A percentile compares a stretch with the other conserved stretches of the same genome.
These are phyloP conservation scores for Avena sativa DNA, from an alignment of 176 grass and related monocot species.

Conservation along the genomic window DNA sequence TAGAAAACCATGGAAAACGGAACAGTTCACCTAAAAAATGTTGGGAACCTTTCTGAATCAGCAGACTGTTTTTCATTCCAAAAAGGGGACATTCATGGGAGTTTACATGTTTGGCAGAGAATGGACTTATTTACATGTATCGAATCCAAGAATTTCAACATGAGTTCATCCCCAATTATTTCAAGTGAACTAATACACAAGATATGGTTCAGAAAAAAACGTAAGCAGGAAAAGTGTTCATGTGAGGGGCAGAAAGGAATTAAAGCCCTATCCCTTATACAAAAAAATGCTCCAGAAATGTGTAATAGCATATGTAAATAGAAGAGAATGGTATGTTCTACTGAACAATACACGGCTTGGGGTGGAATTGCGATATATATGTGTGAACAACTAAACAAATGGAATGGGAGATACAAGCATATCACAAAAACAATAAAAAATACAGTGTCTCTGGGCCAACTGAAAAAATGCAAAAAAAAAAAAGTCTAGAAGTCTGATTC, in stretches of 20 bases:
- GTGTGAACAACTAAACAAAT: conserved; percentile 32
- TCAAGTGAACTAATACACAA: background rate
- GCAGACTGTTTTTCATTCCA: background rate
- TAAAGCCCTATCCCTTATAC: background rate
- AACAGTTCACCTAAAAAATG: background rate
- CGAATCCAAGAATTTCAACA: background rate
- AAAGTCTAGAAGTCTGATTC: conserved; percentile 48
- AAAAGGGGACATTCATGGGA: conserved; percentile 17
- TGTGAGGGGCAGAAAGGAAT: background rate
- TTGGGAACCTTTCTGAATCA: conserved; percentile 5
- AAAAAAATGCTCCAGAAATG: conserved; percentile 22
- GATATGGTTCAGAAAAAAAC: background rate
- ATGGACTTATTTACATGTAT: background rate
- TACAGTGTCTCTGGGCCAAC: conserved; percentile 35
- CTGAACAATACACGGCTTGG: conserved; percentile 1
- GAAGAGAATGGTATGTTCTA: background rate
- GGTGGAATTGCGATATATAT: conserved; percentile 50
- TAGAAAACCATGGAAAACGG: background rate
- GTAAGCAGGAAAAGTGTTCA: background rate
- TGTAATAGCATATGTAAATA: conserved; percentile 14
- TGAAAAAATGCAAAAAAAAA: conserved; percentile 27
- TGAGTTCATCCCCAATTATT: background rate
- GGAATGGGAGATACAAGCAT: conserved; percentile 50
- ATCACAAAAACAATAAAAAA: conserved; percentile 55
- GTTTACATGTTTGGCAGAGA: conserved; percentile 3